phyloP scores from a whole-genome alignment of 495 filamentous ascomycete genomes.

The Daldinia loculata region DNA sequence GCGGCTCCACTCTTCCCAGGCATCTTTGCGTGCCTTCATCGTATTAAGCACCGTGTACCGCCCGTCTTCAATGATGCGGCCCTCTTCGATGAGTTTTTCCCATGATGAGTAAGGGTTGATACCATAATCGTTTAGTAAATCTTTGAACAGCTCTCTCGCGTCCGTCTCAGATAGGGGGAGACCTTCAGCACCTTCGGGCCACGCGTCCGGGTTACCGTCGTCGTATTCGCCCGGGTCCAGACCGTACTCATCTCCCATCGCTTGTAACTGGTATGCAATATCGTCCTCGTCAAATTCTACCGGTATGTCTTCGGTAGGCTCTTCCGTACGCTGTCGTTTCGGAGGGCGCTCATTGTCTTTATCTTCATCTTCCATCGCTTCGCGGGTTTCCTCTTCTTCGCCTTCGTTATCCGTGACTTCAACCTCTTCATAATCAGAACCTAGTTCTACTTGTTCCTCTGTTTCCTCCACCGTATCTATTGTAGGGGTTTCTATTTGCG shows the following conservation, averaged over 20 bases:
- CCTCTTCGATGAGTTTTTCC: constrained; percentile 85
- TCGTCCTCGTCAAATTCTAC: constrained; percentile 96
- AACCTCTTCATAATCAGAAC: constrained; percentile 84
- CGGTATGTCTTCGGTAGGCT: constrained; percentile 60
- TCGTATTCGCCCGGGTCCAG: constrained; percentile 69
- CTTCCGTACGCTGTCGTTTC: constrained; percentile 74
- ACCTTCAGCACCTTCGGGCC: constrained; percentile 76
- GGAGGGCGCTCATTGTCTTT: constrained; percentile 61
- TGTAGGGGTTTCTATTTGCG: not conserved
- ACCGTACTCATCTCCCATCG: constrained; percentile 83
- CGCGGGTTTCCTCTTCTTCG: constrained; percentile 47
- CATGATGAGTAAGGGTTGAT: constrained; percentile 92
- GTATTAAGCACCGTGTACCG: constrained; percentile 84
- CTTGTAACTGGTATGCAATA: constrained; percentile 88
- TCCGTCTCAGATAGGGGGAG: constrained; percentile 73
- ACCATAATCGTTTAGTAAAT: constrained; percentile 80
- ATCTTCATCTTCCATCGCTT: constrained; percentile 49
- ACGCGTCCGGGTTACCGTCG: constrained; percentile 67
- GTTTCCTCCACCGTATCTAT: constrained; percentile 35
- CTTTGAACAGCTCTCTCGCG: constrained; percentile 77
- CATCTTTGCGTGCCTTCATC: constrained; percentile 81
- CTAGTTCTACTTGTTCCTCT: constrained; percentile 52
- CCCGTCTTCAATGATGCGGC: constrained; percentile 82
- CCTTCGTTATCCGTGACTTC: constrained; percentile 80
- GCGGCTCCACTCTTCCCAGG: constrained; percentile 81